Conservation (phyloP, 2,329 filamentous ascomycete genomes). For the Neofusicoccum parvum region DNA sequence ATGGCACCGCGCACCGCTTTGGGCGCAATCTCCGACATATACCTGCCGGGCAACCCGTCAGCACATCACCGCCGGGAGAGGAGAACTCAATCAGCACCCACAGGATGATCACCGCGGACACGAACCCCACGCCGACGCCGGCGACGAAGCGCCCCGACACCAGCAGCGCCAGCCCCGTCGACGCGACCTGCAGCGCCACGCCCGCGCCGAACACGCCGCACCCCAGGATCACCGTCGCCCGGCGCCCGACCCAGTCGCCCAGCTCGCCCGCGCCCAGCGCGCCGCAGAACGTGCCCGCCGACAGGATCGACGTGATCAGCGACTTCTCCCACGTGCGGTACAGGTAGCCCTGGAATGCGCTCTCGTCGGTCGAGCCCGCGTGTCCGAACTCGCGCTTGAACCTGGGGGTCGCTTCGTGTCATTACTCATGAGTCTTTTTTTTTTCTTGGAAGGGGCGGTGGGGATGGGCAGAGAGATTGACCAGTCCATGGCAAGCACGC, state of each 20-base stretch:
- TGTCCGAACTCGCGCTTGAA: constrained; percentile 68
- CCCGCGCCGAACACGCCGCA: constrained; percentile 62
- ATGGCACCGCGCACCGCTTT: constrained; percentile 61
- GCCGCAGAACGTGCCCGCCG: constrained; percentile 73
- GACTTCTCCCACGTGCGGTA: constrained; percentile 49
- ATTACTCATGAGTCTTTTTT: too few species aligned
- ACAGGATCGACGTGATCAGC: constrained; percentile 74
- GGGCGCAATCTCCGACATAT: constrained; percentile 77
- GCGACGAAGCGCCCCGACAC: constrained; percentile 74
- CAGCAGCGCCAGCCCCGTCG: constrained; percentile 64
- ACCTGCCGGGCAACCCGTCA: constrained; percentile 49
- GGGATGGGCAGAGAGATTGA: too few species aligned
- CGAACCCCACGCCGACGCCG: constrained; percentile 71
- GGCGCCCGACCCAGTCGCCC: constrained; percentile 67
- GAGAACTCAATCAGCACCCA: constrained; percentile 48
- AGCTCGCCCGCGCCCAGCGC: constrained; percentile 54
- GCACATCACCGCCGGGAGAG: too few species aligned
- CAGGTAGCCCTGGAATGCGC: constrained; percentile 60
- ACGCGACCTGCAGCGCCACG: constrained; percentile 61
- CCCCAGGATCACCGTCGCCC: constrained; percentile 63
- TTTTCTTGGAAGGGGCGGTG: too few species aligned
- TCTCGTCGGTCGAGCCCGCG: constrained; percentile 54
- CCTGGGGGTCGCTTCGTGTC: neutral
- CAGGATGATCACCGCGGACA: constrained; percentile 63
- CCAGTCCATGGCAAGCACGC: too few species aligned